Base-by-base conservation (phyloP, 106 monocot genomes). In the Hemerocallis citrina region DNA sequence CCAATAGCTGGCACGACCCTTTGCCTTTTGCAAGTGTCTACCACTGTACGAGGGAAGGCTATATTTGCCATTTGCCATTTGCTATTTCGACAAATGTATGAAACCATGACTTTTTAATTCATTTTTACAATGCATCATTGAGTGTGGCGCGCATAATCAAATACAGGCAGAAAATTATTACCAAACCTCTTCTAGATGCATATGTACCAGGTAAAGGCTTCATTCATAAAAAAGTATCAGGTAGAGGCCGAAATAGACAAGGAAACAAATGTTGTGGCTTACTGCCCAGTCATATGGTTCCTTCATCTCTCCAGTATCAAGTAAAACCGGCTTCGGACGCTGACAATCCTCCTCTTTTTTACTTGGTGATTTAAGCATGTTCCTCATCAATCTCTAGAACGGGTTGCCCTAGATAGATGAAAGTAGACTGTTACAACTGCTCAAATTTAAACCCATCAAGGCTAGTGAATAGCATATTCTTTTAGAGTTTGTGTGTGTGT, bases 291-390 rank as follows among this genome's bases (percentile, higher is more conserved):
- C 76, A 84, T 95, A 95, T 35, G 95, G 95, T 52, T 57, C 19
- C 55, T 72, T 81, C 95, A 95, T 95, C 65, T 95, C 95, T 65
- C 95, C 95, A 49, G 89, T 90, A 56, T 86, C 86, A n/a, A 95
- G 73, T 64, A 95, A 79, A 69, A 95, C 79, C 24, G 95, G 89
- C 66, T 95, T 95, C 24, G 89, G 95, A 54, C 67, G 49, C 44
- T 95, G 95, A 67, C 95, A 95, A 15, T 69, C 68, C 15, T 83
- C 66, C 69, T 95, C 89, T 46, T 78, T 75, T 56, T 81, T 64
- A 49, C 68, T 63, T 58, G 95, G 95, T 56, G 35, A 72, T 74
- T 86, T 89, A 47, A 95, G 68, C 37, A 90, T 9, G 39, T 84
- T 74, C 37, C 94, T 76, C 54, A 95, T 83, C 43, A 90, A 51